Conservation (phyloP, 176 grass and related monocot genomes). For the Thalia dealbata region DNA sequence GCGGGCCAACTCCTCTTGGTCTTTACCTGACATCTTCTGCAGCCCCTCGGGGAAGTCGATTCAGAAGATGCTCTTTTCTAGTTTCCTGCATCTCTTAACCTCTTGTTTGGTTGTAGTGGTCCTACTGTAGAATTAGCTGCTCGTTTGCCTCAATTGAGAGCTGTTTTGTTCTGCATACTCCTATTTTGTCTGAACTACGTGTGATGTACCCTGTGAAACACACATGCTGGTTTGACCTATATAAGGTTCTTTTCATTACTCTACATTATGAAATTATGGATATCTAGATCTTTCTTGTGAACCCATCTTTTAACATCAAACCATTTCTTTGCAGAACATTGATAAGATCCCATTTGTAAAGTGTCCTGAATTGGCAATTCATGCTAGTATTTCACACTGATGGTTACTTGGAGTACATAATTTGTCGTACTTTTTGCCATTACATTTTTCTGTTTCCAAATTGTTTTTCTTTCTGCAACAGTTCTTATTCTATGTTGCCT, state of each 20-base stretch:
- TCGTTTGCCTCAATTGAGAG: slow-evolving; percentile 42
- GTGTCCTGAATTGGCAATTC: slow-evolving; percentile 71
- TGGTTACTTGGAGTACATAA: not conserved
- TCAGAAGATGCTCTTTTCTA: too few species aligned
- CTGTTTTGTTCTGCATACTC: slow-evolving; percentile 71
- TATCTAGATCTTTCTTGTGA: not conserved
- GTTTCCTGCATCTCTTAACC: too few species aligned
- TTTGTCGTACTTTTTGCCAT: not conserved
- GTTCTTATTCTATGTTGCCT: slow-evolving; percentile 10
- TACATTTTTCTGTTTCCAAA: not conserved
- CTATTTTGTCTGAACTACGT: slow-evolving; percentile 77
- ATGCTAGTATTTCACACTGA: slow-evolving; percentile 46
- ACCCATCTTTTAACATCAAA: slow-evolving; percentile 3
- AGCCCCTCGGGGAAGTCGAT: too few species aligned
- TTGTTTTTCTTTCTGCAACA: not conserved
- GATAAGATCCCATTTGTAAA: slow-evolving; percentile 71
- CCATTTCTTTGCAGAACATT: slow-evolving; percentile 57
- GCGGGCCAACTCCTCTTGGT: too few species aligned
- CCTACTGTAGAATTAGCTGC: slow-evolving; percentile 72
- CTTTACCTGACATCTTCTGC: too few species aligned
- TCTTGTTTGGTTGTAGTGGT: too few species aligned
- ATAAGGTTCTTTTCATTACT: slow-evolving; percentile 55
- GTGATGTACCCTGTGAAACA: slow-evolving; percentile 88
- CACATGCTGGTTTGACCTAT: slow-evolving; percentile 95
- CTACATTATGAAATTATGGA: slow-evolving; percentile 8